phyloP scores from a whole-genome alignment of 768 basidiomycete genomes.

The Termitomyces heimii region DNA sequence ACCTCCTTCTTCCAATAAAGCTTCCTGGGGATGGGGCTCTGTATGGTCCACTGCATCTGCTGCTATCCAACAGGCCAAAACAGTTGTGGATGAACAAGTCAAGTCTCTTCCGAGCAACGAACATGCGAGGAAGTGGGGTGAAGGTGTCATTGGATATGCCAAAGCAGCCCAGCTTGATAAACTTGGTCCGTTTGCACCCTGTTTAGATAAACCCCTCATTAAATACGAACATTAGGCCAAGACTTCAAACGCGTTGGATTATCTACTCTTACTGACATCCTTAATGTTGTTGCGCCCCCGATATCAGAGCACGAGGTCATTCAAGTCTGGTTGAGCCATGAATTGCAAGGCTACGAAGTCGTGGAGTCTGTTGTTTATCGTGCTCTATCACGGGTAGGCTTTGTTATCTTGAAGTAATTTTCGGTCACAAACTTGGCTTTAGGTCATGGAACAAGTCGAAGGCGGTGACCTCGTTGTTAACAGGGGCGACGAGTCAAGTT shows the following conservation, averaged over 20 bases:
- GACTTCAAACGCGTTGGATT: slow-evolving; percentile 87
- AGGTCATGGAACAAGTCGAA: slow-evolving; percentile 94
- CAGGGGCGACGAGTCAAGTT: slow-evolving; percentile 69
- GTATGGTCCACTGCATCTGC: slow-evolving; percentile 88
- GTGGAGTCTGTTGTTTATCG: slow-evolving; percentile 92
- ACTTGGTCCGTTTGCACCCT: slow-evolving; percentile 48
- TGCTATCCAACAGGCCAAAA: slow-evolving; percentile 81
- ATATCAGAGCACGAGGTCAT: slow-evolving; percentile 99
- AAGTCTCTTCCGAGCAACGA: slow-evolving; percentile 83
- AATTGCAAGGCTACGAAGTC: slow-evolving; percentile 96
- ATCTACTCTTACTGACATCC: slow-evolving; percentile 83
- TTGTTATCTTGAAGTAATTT: not conserved
- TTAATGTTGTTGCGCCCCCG: slow-evolving; percentile 96
- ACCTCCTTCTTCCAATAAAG: slow-evolving; percentile 15
- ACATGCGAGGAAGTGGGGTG: slow-evolving; percentile 84
- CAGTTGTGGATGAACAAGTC: slow-evolving; percentile 90
- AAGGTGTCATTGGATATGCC: slow-evolving; percentile 81
- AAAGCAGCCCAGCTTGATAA: slow-evolving; percentile 89
- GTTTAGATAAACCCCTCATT: not conserved
- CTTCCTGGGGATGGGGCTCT: slow-evolving; percentile 76
- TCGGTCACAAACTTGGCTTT: not conserved
- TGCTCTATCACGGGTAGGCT: slow-evolving; percentile 68
- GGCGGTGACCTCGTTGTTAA: slow-evolving; percentile 90
- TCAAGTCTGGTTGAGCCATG: slow-evolving; percentile 91
- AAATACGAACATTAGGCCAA: slow-evolving; percentile 27